A percentile compares a stretch with the other conserved stretches of the same genome.
phyloP scores from a whole-genome alignment of 2,329 filamentous ascomycete genomes.

The Blastomyces percursus region DNA sequence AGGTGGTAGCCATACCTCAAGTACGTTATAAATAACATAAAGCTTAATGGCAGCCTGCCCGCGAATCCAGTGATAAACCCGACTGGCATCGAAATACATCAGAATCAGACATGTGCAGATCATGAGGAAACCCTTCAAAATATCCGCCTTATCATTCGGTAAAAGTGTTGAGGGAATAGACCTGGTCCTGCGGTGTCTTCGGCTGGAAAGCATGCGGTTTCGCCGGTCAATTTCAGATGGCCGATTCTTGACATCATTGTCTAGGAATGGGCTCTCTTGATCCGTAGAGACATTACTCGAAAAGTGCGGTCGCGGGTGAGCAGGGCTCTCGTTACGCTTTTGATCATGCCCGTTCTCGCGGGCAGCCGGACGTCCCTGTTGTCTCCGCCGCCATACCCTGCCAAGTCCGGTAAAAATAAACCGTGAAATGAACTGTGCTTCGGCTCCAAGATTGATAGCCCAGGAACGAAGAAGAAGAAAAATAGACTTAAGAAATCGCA shows the following conservation, averaged over 20 bases:
- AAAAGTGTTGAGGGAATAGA: constrained; percentile 76
- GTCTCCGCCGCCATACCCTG: constrained; percentile 58
- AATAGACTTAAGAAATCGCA: constrained; percentile 74
- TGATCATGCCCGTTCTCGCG: constrained; percentile 10
- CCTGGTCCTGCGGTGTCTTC: constrained; percentile 61
- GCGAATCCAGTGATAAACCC: constrained; percentile 96
- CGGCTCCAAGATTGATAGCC: constrained; percentile 58
- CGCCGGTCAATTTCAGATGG: constrained; percentile 17
- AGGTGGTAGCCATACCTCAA: constrained; percentile 49
- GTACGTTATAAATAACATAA: constrained; percentile 96
- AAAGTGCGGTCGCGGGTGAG: constrained; percentile 11
- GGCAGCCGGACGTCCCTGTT: constrained; percentile 11
- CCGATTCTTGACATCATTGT: constrained; percentile 5
- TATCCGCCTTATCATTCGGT: constrained; percentile 86
- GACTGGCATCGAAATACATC: constrained; percentile 85
- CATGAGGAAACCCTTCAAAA: constrained; percentile 82
- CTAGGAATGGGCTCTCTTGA: constrained; percentile 11
- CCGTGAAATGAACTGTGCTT: constrained; percentile 57
- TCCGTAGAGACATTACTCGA: constrained; percentile 9
- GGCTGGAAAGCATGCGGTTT: constrained; percentile 23
- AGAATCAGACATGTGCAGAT: constrained; percentile 73
- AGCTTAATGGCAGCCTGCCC: constrained; percentile 96
- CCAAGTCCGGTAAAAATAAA: constrained; percentile 74
- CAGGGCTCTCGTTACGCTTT: constrained; percentile 17
- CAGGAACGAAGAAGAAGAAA: constrained; percentile 70